Base-by-base conservation (phyloP, 108 stramenopile genomes). In the Mediolabrus comicus region DNA sequence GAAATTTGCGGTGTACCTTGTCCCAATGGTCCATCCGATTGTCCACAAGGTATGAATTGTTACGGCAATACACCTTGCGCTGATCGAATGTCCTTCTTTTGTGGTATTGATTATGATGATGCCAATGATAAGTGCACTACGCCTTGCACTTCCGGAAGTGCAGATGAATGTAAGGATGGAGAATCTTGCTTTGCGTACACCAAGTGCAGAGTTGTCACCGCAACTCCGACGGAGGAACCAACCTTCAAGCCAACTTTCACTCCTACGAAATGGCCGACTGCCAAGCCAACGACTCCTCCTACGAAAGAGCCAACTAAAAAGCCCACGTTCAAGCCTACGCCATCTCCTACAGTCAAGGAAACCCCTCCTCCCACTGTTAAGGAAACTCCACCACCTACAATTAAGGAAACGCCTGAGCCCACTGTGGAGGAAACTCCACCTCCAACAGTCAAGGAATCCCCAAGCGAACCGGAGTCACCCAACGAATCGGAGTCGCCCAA, bases 131-230 rank as follows among this genome's bases (percentile, higher is more conserved):
- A 79, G 31, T 94, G 92, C 62, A 62, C 67, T 4, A 74, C 46
- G 13, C 90, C 83, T 12, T 94, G 92, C 73, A 86, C 88, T 24
- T 53, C 53, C 49, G 92, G 90, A 22, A 77, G 72, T 19, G 72
- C 87, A 2, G 52, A 72, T 24, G 88, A 87, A 49, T 94, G 92
- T 73, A 88, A 90, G 0, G 73, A 71, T 46, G 86, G 78, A n/a
- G 74, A 92, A 64, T 85, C 72, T 62, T 94, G 93, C 57, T 92
- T 83, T 73, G 90, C 93, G 71, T 80, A 90, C 84, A 34, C 84
- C 84, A 14, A 84, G 90, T 78, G 87, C 58, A 79, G 69, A 22
- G 65, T 59, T 7, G 35, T 62, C 35, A 79, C 77, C 6, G 52
- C 57, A 19, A 59, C 46, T 27, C 77, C 77, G 10, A 79, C 77